Base-by-base conservation (phyloP, 2,329 filamentous ascomycete species). In the Pyrenochaeta sp. region DNA sequence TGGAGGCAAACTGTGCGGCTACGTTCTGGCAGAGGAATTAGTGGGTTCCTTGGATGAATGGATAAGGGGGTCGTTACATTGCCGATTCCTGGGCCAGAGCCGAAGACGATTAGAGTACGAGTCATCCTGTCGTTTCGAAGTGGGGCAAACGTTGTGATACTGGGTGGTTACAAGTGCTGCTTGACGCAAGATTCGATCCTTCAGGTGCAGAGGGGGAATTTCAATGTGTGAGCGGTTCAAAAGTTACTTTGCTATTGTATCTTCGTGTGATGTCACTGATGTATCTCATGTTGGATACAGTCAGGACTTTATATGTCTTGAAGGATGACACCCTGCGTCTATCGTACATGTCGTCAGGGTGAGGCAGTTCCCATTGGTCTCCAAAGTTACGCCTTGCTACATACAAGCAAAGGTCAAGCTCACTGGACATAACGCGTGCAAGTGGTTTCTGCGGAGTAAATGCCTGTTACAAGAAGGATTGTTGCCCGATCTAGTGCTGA, bases 31-130 rank as follows among this genome's bases (percentile, higher is more conserved):
- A 7, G 40, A 7, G 8, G 19, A 9, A 28, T 49, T 44, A 48
- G 54, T 42, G 44, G 6, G 36, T 1, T 39, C 10, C 12, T 47
- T 34, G 13, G 8, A 47, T 34, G 28, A 7, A 22, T 47, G 25
- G 3, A 7, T 3, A 24, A 28, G 43, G 27, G 8, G 12, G 7
- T 27, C 22, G 8, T 22, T 49, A 56, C 54, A 47, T 79, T 73
- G 49, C 82, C 82, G 36, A 85, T 84, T 40, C 82, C 82, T 0
- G 82, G 81, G 12, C 82, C 82, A 15, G 80, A 78, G 58, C 82
- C 82, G 49, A 85, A 77, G 49, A 83, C 62, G 49, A 81, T 60
- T 19, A 80, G 65, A 13, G 74, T 66, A 28, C 68, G 64, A 53
- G 66, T 40, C 61, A 64, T 68, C 44, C 55, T 37, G 12, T 47